These are phyloP conservation scores for Xanthoconium separans DNA, from an alignment of 1,284 basidiomycete genomes.

Conservation along the genomic window DNA sequence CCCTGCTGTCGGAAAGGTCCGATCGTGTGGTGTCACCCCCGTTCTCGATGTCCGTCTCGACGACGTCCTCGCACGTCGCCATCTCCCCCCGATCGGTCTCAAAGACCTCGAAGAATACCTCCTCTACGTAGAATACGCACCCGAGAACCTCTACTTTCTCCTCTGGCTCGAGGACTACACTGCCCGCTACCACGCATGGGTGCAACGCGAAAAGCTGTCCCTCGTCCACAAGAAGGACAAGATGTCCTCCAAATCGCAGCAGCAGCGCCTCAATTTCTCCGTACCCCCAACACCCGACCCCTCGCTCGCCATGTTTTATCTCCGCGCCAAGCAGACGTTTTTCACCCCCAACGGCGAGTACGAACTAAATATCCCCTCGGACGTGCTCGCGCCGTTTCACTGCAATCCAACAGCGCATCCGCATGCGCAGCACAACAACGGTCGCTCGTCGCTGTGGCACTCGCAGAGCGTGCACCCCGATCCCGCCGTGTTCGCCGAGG, in stretches of 20 bases:
- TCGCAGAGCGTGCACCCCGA: conserved; percentile 50
- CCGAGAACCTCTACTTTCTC: conserved; percentile 75
- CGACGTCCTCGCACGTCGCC: conserved; percentile 67
- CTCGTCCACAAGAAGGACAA: conserved; percentile 30
- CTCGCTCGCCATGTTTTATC: conserved; percentile 66
- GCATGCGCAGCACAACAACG: conserved; percentile 17
- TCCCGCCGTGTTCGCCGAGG: conserved; percentile 59
- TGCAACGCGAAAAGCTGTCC: conserved; percentile 39
- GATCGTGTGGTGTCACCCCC: conserved; percentile 61
- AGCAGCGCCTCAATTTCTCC: conserved; percentile 23
- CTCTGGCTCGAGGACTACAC: conserved; percentile 74
- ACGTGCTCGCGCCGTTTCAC: conserved; percentile 65
- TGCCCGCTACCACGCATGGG: conserved; percentile 59
- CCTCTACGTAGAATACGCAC: conserved; percentile 65
- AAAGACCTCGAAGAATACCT: conserved; percentile 83
- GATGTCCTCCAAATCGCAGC: conserved; percentile 25
- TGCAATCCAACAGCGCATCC: conserved; percentile 25
- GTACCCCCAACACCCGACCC: conserved; percentile 46
- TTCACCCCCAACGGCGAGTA: conserved; percentile 66
- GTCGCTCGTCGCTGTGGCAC: conserved; percentile 23
- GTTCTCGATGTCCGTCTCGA: conserved; percentile 61
- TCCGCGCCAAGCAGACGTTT: conserved; percentile 75
- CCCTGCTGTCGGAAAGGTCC: conserved; percentile 60
- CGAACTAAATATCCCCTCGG: conserved; percentile 67
- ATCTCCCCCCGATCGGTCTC: conserved; percentile 71